Base-by-base conservation (phyloP, 208 protist genomes). In the Crithidia thermophila region DNA sequence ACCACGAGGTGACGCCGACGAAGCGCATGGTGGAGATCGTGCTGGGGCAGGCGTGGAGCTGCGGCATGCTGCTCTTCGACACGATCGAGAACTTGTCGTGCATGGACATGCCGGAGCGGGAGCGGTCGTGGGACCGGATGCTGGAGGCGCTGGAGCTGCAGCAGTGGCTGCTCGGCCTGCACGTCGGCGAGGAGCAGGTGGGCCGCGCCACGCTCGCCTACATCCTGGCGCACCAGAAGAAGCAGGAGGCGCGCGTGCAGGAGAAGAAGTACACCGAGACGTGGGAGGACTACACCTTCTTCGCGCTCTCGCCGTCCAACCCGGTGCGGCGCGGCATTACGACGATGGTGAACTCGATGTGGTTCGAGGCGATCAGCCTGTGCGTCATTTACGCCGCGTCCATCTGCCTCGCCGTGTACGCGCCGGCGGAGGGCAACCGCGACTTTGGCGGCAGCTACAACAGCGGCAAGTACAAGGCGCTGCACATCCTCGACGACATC, bases 131-230 rank as follows among this genome's bases (percentile, higher is more conserved):
- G 93, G 71, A 88, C 60, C 81, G 83, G 47, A 67, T 88, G 61
- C 65, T 90, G 39, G 73, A 90, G 53, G 80, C 89, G 33, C 78
- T 94, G 25, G 81, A 95, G 78, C 52, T 93, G 62, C 90, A 97
- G 69, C 79, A 93, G 75, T 93, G 88, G 89, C 52, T 97, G 10
- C 74, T 95, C 33, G 80, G 85, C 59, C 79, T 97, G 50, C 93
- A 94, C 65, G 80, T 93, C n/a, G 90, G 93, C 30, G 90, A 97
- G 77, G 90, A 97, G 68, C 87, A 94, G 67, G 89, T 95, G 4
- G 93, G 91, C 40, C 84, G 87, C 42, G 85, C 88, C 27, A 92
- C 90, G n/a, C 89, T 94, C 43, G 89, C 87, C 23, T 96, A 96
- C 77, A 76, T 91, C 51, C 75, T 95, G 43, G 88, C 91, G 13